A percentile compares a stretch with the other conserved stretches of the same genome.
These are phyloP conservation scores for Mantamonas sphyraenae DNA, from an alignment of 78 protist genomes.

Conservation along the genomic window DNA sequence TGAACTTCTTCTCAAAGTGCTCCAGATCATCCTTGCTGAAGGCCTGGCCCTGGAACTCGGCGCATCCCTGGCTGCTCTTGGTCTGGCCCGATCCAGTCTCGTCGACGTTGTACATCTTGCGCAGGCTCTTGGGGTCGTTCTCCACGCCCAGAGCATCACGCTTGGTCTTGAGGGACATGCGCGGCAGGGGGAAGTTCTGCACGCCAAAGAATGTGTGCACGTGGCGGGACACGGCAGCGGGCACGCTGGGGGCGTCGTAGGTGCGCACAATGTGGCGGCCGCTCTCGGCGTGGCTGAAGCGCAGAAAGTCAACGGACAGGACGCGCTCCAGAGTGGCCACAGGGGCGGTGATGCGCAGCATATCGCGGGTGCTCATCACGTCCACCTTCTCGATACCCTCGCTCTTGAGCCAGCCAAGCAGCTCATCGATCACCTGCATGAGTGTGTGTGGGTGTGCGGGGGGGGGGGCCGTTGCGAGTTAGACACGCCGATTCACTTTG, in stretches of 20 bases:
- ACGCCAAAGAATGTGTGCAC: neutral
- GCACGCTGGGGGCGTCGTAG: neutral
- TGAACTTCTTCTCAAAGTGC: neutral
- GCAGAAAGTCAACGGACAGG: neutral
- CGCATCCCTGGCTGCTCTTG: neutral
- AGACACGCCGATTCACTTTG: neutral
- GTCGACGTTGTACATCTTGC: neutral
- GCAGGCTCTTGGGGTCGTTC: neutral
- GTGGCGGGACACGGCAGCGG: neutral
- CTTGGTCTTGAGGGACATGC: neutral
- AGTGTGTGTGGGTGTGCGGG: neutral
- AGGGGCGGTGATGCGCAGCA: too few relatives aligned
- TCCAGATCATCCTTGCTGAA: neutral
- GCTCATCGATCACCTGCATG: neutral
- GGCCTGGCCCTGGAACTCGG: conserved; percentile 15
- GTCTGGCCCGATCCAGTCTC: neutral
- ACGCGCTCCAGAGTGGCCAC: too few relatives aligned
- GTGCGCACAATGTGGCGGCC: neutral
- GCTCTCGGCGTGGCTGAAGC: neutral
- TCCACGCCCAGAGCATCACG: neutral
- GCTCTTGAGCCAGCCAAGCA: neutral
- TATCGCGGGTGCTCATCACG: neutral
- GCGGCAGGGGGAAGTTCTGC: neutral
- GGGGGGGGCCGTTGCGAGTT: neutral
- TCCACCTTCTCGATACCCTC: neutral